phyloP scores from a whole-genome alignment of 768 basidiomycete genomes.

The Lactarius indigo region DNA sequence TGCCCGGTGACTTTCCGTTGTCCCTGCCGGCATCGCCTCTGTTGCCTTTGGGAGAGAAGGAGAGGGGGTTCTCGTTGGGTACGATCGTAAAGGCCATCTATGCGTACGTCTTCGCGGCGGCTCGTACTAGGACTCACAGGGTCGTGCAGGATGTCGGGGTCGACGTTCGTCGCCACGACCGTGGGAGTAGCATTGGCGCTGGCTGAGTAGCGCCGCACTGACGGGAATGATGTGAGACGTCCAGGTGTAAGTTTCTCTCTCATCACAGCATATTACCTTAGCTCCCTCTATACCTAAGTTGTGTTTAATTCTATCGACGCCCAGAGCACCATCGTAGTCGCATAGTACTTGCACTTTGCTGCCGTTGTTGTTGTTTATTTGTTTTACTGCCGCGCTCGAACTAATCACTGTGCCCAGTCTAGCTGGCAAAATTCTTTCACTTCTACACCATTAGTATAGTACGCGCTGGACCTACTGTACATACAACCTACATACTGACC shows the following conservation, averaged over 20 bases:
- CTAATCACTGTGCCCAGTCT: not conserved
- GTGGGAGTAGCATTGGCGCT: not conserved
- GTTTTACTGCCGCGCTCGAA: not conserved
- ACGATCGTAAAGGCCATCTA: constrained; percentile 4
- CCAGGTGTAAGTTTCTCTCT: too few species aligned
- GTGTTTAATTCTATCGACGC: not conserved
- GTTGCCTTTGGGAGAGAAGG: not conserved
- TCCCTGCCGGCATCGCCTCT: not conserved
- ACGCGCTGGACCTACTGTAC: not conserved
- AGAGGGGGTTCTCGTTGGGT: not conserved
- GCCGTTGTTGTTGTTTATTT: not conserved
- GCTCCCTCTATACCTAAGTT: not conserved
- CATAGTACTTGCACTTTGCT: too few species aligned
- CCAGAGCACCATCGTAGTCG: too few species aligned
- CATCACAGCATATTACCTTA: too few species aligned
- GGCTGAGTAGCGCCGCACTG: too few species aligned
- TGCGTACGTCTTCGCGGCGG: constrained; percentile 8
- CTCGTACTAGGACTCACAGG: not conserved
- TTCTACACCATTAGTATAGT: not conserved
- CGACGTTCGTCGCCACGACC: not conserved
- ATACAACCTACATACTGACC: not conserved
- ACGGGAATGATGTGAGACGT: too few species aligned
- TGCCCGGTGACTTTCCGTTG: not conserved
- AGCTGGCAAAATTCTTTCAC: not conserved
- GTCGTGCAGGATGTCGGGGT: not conserved